Base-by-base conservation (phyloP, 1,139 yeast genomes). In the Yamadazyma dendronema region DNA sequence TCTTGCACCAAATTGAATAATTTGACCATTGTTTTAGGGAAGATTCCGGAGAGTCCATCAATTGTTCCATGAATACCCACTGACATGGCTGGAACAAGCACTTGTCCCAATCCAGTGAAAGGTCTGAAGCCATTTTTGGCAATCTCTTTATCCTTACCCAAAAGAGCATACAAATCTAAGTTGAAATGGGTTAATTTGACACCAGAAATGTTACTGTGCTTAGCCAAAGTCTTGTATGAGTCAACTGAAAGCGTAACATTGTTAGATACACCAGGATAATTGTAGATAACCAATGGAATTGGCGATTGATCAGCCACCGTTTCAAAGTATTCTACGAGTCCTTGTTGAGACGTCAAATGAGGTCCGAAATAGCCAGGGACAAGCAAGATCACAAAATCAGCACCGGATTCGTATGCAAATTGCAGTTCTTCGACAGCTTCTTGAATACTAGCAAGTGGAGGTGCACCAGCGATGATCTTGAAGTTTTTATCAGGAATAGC, bases 31-130 rank as follows among this genome's bases (percentile, higher is more conserved):
- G 59, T 45, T 37, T 61, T 66, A 21, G 72, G 73, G 46, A 67
- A 65, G 12, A 65, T 54, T 32, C 65, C 67, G 26, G 72, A 59
- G 33, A 72, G 52, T 22, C 76, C 77, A 44, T 72, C 78, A 44
- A 72, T 65, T 25, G 77, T 62, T 30, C 76, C 77, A 39, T 55
- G 55, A 37, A 61, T 54, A 14, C 75, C 75, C n/a, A 68, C 71
- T 1, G 65, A 42, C 38, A 70, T 47, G 4, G 71, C 70, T 16
- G 77, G 76, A 23, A 72, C 48, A 38, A 72, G 52, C 19, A 70
- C 56, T 51, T 72, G 77, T 17, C 78, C 78, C 27, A 72, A 53
- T 5, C 77, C 78, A n/a, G 75, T 67, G 52, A 69, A 62, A n/a
- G 64, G 53, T 34, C 57, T 44, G 56, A 72, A 72, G 46, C 65